Base-by-base conservation (phyloP, 2,329 filamentous ascomycete species). In the Apiospora malaysiana region DNA sequence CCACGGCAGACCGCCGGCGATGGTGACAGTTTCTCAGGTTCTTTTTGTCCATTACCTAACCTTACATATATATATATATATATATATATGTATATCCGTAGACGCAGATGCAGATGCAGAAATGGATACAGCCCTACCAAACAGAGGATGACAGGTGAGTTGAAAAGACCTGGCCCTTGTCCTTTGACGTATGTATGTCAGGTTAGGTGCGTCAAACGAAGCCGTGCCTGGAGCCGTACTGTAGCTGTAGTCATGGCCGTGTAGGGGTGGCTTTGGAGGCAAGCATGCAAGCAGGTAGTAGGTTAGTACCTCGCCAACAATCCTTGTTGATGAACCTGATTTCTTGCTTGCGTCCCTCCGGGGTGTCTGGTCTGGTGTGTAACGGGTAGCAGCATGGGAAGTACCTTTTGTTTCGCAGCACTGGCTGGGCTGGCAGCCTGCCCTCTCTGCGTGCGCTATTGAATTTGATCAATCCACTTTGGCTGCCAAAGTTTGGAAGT, bases 391-490 rank as follows among this genome's bases (percentile, higher is more conserved):
- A 23, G 32, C 32, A 32, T 32, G 3, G 32, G 32, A 23, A 40
- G 56, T 63, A 63, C 56, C 56, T 63, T 40, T 40, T 63, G 32
- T 63, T 63, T 63, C 32, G 56, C 56, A 63, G 32, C 56, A 14
- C 6, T 32, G n/a, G n/a, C n/a, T n/a, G n/a, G n/a, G n/a, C n/a
- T n/a, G 32, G 32, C 32, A 32, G 32, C 32, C 32, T 32, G 32
- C 32, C 32, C 32, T 32, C 32, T 32, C 32, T 32, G 32, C 32
- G 32, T 18, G 21, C 56, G 56, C 56, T 63, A 63, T 63, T 63
- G 56, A 63, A 63, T 40, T 49, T 40, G 56, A 63, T 63, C 56
- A 40, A 63, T 40, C 56, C 56, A 63, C 56, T 63, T 40, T 40
- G 32, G 10, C 21, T 63, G 56, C 56, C 56, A 63, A 63, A 63